Percentiles rank a stretch among this genome's conserved stretches.
Evolutionary conservation across 139 green algal species (phyloP).

Genomic region (Chlamydomonas sphaeroides): DNA sequence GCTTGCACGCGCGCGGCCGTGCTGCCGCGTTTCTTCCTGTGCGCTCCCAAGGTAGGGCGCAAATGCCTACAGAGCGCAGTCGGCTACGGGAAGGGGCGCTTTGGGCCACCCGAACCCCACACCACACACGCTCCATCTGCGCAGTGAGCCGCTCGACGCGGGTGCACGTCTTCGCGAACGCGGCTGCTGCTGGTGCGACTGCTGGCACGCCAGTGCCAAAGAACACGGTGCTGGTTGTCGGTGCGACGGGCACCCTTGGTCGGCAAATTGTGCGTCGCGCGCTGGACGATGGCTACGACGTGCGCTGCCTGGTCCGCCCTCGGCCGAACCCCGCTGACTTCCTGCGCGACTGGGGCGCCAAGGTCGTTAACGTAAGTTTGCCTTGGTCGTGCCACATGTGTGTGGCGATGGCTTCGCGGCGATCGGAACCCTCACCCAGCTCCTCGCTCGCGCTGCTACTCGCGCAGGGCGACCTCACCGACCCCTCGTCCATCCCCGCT

Average conservation of each 20-base stretch:
- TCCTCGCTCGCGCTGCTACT: too few relatives aligned
- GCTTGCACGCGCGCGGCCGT: background rate
- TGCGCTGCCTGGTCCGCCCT: constrained; percentile 95
- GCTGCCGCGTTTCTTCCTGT: background rate
- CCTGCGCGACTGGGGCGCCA: constrained; percentile 97
- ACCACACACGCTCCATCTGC: background rate
- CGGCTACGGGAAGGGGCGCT: too few relatives aligned
- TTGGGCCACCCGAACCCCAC: background rate
- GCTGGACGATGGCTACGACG: constrained; percentile 98
- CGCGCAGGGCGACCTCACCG: constrained; percentile 89
- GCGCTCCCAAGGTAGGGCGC: constrained; percentile 1
- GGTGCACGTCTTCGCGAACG: constrained; percentile 21
- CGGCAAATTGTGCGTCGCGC: constrained; percentile 94
- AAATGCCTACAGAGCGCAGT: background rate
- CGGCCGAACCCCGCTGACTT: constrained; percentile 93
- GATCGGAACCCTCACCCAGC: background rate
- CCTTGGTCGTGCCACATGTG: too few relatives aligned
- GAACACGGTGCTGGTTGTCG: constrained; percentile 92
- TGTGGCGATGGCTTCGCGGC: too few relatives aligned
- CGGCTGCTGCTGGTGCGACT: constrained; percentile 18
- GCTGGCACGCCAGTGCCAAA: constrained; percentile 55
- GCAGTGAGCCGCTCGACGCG: constrained; percentile 29
- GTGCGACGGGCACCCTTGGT: constrained; percentile 96
- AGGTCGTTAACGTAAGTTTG: constrained; percentile 45
- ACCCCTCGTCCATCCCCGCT: constrained; percentile 92